Evolutionary conservation across 192 early-diverging fungal genomes (phyloP), one percentile per base, ranked within the genome.

Genomic region (Ambispora gerdemannii): DNA sequence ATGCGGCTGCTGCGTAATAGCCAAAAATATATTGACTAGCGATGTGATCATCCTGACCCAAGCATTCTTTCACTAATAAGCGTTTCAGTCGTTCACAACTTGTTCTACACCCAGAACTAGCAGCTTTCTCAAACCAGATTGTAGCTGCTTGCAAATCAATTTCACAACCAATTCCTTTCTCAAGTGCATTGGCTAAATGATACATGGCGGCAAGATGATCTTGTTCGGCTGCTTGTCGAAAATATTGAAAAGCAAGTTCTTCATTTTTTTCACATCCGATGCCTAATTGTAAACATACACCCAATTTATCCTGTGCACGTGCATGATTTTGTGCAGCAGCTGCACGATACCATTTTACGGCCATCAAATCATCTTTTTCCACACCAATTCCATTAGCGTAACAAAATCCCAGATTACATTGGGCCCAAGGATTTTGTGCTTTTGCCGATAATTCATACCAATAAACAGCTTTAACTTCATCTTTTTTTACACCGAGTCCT

Each of bases 371-470:
- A 69, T 87, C 73, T 55, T 78, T 75, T 30, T 74, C 34, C 0
- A 89, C 80, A 3, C 91, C 91, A 10, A 89, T 80, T 27, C 87
- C 91, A 64, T 87, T 89, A 50, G 86, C 84, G 38, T 89, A n/a
- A n/a, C n/a, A n/a, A n/a, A n/a, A n/a, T n/a, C n/a, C n/a, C n/a
- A n/a, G n/a, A n/a, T n/a, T n/a, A 82, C 66, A 88, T 90, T 67
- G 80, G 89, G 1, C 88, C 91, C 88, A 90, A 3, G 90, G 87
- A 72, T 90, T 87, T 32, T 89, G 86, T 56, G 81, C 74, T 25
- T 84, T 75, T 0, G 90, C 88, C 0, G 90, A 86, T 27, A 77
- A 67, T 31, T 83, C 76, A 59, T 89, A 80, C 70, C 87, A 78
- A 34, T 80, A 75, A 20, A 88, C 73, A 4, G 90, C 85, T 70